phyloP scores from a whole-genome alignment of 1,139 yeast species.

The Magnusiomyces tetraspermus region DNA sequence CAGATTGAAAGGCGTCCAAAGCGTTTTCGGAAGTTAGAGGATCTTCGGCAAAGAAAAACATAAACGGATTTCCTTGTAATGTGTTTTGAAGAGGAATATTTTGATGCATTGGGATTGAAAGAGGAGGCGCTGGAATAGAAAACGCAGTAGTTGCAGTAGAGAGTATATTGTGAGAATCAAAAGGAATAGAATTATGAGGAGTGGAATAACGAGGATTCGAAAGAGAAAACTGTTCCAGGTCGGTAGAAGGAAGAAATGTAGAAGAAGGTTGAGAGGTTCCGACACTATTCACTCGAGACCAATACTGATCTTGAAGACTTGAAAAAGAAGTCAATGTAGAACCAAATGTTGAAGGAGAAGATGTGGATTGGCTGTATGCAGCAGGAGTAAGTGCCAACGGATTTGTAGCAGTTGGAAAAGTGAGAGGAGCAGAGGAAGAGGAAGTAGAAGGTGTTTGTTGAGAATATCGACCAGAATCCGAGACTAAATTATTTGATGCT shows the following conservation, averaged over 20 bases:
- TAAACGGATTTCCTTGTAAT: not conserved
- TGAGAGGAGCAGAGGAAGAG: not conserved
- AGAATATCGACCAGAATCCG: not conserved
- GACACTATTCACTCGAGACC: too few species aligned
- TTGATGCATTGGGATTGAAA: not conserved
- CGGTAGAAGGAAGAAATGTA: not conserved
- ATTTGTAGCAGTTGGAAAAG: not conserved
- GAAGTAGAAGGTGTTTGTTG: too few species aligned
- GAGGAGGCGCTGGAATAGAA: not conserved
- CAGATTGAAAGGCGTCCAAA: conserved; percentile 4
- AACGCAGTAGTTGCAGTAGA: not conserved
- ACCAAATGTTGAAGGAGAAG: not conserved
- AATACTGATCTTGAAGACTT: not conserved
- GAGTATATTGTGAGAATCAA: not conserved
- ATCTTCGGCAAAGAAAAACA: conserved; percentile 7
- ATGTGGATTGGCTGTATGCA: not conserved
- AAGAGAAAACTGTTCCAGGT: not conserved
- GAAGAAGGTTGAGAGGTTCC: not conserved
- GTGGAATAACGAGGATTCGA: not conserved
- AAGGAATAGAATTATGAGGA: not conserved
- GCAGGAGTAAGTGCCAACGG: not conserved
- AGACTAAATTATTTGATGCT: not conserved
- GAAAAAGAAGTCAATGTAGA: not conserved
- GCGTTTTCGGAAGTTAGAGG: not conserved
- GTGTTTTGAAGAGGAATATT: not conserved